Percentiles rank a stretch among this genome's conserved stretches.
phyloP scores from a whole-genome alignment of 2,329 filamentous ascomycete genomes.

The Hymenoscyphus infarciens region DNA sequence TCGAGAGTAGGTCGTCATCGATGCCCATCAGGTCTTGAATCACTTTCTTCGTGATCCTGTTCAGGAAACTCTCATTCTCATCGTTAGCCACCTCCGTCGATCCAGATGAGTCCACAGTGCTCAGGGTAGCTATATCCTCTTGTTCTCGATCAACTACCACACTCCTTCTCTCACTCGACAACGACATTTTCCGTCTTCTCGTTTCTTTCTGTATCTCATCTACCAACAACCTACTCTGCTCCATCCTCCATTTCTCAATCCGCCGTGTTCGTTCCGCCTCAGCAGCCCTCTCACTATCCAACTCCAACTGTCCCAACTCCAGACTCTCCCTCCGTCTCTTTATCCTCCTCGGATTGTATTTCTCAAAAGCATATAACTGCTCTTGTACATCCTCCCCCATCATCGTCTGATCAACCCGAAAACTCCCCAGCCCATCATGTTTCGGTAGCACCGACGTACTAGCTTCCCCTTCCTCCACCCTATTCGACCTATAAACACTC shows the following conservation, averaged over 20 bases:
- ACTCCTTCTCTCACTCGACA: constrained; percentile 45
- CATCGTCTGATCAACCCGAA: constrained; percentile 59
- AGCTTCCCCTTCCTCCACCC: constrained; percentile 17
- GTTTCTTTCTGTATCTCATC: constrained; percentile 90
- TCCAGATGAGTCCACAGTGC: constrained; percentile 25
- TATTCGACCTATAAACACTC: constrained; percentile 31
- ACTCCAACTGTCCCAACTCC: constrained; percentile 48
- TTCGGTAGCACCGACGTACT: constrained; percentile 69
- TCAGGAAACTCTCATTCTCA: constrained; percentile 69
- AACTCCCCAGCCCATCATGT: constrained; percentile 89
- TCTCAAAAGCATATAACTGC: constrained; percentile 84
- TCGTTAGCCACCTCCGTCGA: constrained; percentile 38
- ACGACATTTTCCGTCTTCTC: constrained; percentile 61
- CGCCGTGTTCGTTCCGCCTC: constrained; percentile 74
- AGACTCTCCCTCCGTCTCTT: constrained; percentile 52
- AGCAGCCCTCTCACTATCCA: constrained; percentile 53
- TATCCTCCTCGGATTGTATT: constrained; percentile 70
- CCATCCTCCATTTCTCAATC: constrained; percentile 88
- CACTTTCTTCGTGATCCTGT: constrained; percentile 76
- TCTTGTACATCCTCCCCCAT: constrained; percentile 64
- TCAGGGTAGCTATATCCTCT: constrained; percentile 34
- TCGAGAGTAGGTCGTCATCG: constrained; percentile 77
- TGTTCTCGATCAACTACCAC: constrained; percentile 29
- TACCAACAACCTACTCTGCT: constrained; percentile 80
- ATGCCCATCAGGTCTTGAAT: constrained; percentile 89